phyloP scores from a whole-genome alignment of 2,329 filamentous ascomycete genomes.

The Tolypocladium amazonense region DNA sequence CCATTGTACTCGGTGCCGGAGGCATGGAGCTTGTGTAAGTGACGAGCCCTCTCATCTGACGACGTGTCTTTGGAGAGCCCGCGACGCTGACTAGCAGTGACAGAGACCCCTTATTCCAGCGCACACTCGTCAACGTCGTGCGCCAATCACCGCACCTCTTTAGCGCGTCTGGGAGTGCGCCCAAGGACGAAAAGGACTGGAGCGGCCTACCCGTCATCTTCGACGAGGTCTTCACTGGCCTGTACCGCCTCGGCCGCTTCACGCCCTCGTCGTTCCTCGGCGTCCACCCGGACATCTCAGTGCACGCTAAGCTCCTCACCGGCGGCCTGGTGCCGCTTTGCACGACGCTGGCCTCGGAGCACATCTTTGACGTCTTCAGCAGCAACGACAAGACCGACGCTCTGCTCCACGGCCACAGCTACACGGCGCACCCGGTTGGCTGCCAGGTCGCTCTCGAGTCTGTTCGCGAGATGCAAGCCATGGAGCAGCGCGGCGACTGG shows the following conservation, averaged over 20 bases:
- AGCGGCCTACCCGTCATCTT: slow-evolving; percentile 68
- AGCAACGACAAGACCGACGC: slow-evolving; percentile 68
- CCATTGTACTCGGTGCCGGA: slow-evolving; percentile 69
- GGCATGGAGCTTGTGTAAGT: slow-evolving; percentile 72
- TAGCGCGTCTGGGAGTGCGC: slow-evolving; percentile 11
- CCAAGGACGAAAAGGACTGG: slow-evolving; percentile 37
- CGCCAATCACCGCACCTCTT: slow-evolving; percentile 50
- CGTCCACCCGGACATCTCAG: slow-evolving; percentile 61
- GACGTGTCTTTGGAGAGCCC: neutral
- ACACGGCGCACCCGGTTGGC: slow-evolving; percentile 74
- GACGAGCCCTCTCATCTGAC: too few species aligned
- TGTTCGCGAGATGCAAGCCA: slow-evolving; percentile 44
- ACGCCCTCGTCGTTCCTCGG: slow-evolving; percentile 60
- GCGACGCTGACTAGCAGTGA: slow-evolving; percentile 4
- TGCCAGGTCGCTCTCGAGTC: slow-evolving; percentile 68
- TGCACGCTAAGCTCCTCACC: slow-evolving; percentile 76
- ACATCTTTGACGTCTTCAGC: slow-evolving; percentile 61
- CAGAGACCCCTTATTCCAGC: slow-evolving; percentile 74
- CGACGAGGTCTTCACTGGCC: slow-evolving; percentile 80
- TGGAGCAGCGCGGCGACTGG: slow-evolving; percentile 50
- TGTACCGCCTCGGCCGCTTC: slow-evolving; percentile 70
- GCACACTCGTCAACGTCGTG: slow-evolving; percentile 55
- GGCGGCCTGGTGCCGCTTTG: slow-evolving; percentile 71
- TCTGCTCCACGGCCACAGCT: slow-evolving; percentile 74
- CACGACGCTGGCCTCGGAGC: slow-evolving; percentile 62